phyloP scores from a whole-genome alignment of 75 land plant species.

The Pinus taeda region DNA sequence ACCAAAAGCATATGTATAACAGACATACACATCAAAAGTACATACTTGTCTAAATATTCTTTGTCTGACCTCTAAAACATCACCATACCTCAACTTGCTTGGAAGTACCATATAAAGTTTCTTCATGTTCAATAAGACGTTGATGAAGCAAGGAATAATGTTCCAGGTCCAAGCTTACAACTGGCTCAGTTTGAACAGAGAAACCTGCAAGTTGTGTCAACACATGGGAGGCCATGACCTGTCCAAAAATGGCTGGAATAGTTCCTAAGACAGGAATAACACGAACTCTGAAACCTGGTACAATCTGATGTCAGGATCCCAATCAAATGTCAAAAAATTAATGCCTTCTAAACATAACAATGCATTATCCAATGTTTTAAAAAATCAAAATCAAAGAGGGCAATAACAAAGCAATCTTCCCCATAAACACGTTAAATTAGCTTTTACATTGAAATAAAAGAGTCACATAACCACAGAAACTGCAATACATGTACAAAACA shows the following conservation, averaged over 20 bases:
- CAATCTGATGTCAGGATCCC: conserved; percentile 51
- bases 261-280: conserved; percentile 97
- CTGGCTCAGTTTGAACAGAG: conserved; percentile 76
- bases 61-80: neutral
- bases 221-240: conserved; percentile 96
- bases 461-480: neutral
- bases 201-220: conserved; percentile 81
- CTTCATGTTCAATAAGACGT: conserved; percentile 96
- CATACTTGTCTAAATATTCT: neutral
- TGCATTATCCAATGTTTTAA: neutral
- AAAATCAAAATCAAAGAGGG: neutral
- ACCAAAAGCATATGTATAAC: neutral
- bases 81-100: conserved; percentile 66
- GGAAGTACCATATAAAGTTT: conserved; percentile 76
- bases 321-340: conserved; percentile 8
- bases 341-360: conserved; percentile 4
- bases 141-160: conserved; percentile 83
- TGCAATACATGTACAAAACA: neutral
- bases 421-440: neutral
- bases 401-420: neutral
- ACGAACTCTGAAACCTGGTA: conserved; percentile 97
- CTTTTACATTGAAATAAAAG: neutral
- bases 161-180: conserved; percentile 84
- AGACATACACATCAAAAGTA: too few relatives aligned
- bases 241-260: conserved; percentile 99